These are phyloP conservation scores for Grosmannia clavigera DNA, from an alignment of 2,329 filamentous ascomycete species.

Conservation along the genomic window DNA sequence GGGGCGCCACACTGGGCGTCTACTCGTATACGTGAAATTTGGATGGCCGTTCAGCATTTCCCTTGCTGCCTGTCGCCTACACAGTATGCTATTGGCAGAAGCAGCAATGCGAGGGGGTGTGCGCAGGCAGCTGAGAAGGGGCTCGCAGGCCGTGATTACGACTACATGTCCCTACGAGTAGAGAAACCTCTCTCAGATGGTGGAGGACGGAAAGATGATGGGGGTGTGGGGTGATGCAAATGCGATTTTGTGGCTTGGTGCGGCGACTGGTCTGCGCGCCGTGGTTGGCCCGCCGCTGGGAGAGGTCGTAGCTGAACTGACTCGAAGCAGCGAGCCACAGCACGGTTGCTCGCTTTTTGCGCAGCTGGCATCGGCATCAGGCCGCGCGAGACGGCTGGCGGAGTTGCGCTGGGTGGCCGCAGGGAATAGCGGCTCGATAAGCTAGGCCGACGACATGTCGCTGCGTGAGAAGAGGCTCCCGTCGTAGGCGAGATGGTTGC, in stretches of 20 bases:
- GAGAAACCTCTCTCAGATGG: not conserved
- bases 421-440: too few species aligned
- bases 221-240: not conserved
- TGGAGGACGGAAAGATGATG: not conserved
- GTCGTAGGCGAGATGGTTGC: too few species aligned
- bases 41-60: not conserved
- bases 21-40: not conserved
- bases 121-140: not conserved
- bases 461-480: too few species aligned
- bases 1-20: not conserved
- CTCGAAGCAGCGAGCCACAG: not conserved
- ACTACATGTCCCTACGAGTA: not conserved
- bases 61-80: not conserved
- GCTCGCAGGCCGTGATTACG: not conserved
- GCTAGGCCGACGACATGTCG: too few species aligned
- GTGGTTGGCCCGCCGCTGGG: not conserved
- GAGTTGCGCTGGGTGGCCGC: not conserved
- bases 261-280: not conserved
- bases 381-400: not conserved
- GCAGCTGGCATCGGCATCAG: not conserved
- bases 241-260: not conserved
- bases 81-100: not conserved
- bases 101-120: not conserved
- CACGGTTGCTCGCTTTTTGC: not conserved
- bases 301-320: not conserved